Conservation (phyloP, 2,329 filamentous ascomycete species). For the Leptodontidium sp. region DNA sequence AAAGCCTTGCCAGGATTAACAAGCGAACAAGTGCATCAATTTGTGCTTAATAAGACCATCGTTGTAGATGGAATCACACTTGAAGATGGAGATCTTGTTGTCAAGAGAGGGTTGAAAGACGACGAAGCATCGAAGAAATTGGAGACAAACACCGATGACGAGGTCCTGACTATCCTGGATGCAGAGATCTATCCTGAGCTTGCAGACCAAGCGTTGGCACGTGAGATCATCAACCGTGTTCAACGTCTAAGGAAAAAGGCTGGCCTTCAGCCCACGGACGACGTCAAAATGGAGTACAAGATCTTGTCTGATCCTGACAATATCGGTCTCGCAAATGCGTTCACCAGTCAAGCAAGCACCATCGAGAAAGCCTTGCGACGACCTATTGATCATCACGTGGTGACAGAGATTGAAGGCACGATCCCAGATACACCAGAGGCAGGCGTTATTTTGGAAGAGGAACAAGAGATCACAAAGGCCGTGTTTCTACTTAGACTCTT, state of each 20-base stretch:
- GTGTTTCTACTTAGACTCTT: constrained; percentile 80
- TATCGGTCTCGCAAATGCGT: constrained; percentile 74
- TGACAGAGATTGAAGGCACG: constrained; percentile 66
- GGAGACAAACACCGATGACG: constrained; percentile 87
- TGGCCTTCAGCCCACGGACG: constrained; percentile 87
- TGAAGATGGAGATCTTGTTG: constrained; percentile 81
- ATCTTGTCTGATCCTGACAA: constrained; percentile 81
- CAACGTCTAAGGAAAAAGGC: constrained; percentile 95
- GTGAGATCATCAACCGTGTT: constrained; percentile 92
- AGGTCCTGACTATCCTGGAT: constrained; percentile 92
- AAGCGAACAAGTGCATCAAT: constrained; percentile 82
- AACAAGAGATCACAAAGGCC: constrained; percentile 85
- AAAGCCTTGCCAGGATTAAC: constrained; percentile 83
- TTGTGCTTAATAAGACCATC: constrained; percentile 76
- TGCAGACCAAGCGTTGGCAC: constrained; percentile 84
- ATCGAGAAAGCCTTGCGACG: constrained; percentile 83
- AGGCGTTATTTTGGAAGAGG: constrained; percentile 78
- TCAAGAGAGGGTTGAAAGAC: constrained; percentile 81
- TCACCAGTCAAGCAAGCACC: constrained; percentile 69
- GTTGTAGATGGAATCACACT: constrained; percentile 87
- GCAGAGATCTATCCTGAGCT: constrained; percentile 83
- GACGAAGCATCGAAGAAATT: constrained; percentile 75
- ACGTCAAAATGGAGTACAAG: constrained; percentile 93
- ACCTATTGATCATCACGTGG: constrained; percentile 74
- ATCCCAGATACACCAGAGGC: constrained; percentile 56